phyloP scores from a whole-genome alignment of 1,284 basidiomycete species.

The Porogramme epimiltina region DNA sequence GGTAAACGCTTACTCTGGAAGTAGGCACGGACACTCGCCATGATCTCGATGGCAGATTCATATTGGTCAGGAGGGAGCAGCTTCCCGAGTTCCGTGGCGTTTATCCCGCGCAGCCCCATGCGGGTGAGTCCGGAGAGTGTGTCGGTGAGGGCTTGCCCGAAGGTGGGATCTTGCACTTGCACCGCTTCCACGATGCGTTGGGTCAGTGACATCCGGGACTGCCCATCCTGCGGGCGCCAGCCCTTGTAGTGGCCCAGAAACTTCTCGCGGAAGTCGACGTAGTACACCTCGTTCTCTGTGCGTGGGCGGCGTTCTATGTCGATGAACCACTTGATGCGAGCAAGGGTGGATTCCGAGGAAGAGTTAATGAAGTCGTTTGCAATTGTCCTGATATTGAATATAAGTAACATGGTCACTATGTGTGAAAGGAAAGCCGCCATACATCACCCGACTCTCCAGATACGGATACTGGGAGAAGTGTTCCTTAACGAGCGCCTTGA shows the following conservation, averaged over 20 bases:
- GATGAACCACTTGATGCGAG: conserved; percentile 38
- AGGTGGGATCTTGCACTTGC: conserved; percentile 28
- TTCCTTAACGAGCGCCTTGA: conserved; percentile 42
- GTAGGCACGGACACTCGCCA: conserved; percentile 73
- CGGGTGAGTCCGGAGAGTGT: conserved; percentile 44
- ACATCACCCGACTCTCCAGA: conserved; percentile 58
- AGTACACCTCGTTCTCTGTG: conserved; percentile 36
- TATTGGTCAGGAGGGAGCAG: conserved; percentile 54
- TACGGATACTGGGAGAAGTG: conserved; percentile 58
- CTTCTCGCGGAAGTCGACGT: conserved; percentile 31
- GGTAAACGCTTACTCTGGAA: conserved; percentile 55
- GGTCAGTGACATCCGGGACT: conserved; percentile 6
- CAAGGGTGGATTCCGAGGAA: conserved; percentile 40
- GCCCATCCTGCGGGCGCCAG: conserved; percentile 14
- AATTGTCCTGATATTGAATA: conserved; percentile 38
- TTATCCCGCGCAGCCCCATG: conserved; percentile 45
- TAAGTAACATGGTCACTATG: background rate
- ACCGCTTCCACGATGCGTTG: conserved; percentile 6
- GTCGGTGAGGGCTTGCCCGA: conserved; percentile 44
- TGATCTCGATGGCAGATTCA: conserved; percentile 61
- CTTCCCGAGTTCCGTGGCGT: conserved; percentile 48
- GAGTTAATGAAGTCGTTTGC: conserved; percentile 49
- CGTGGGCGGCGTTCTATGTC: conserved; percentile 33
- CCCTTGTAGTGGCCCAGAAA: conserved; percentile 32
- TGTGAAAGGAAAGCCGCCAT: conserved; percentile 22